A percentile compares a stretch with the other conserved stretches of the same genome.
These are phyloP conservation scores for Escovopsis sp. DNA, from an alignment of 2,329 filamentous ascomycete genomes.

Conservation along the genomic window DNA sequence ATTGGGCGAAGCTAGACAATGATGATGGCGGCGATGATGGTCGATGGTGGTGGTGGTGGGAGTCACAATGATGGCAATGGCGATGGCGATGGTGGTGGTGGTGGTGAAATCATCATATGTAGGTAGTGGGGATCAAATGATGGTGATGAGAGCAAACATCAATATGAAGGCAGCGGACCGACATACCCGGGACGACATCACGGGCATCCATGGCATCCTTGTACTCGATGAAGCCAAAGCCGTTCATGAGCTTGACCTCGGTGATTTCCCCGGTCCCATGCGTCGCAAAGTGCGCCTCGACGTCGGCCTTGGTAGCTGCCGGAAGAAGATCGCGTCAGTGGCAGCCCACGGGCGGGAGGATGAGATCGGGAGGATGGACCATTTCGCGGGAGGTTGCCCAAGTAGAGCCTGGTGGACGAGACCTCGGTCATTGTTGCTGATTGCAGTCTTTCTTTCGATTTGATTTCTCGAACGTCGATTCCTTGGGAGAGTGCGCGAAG, in stretches of 20 bases:
- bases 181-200: constrained; percentile 91
- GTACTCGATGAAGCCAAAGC: constrained; percentile 99
- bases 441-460: too few relatives aligned
- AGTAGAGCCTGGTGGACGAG: constrained; percentile 85
- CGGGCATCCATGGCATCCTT: constrained; percentile 96
- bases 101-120: too few relatives aligned
- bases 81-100: too few relatives aligned
- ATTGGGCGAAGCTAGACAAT: too few relatives aligned
- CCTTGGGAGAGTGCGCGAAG: too few relatives aligned
- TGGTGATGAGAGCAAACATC: too few relatives aligned
- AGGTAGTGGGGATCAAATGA: too few relatives aligned
- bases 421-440: constrained; percentile 63
- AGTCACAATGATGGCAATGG: too few relatives aligned
- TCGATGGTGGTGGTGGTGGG: too few relatives aligned
- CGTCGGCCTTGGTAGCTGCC: constrained; percentile 87
- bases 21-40: too few relatives aligned
- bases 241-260: constrained; percentile 99
- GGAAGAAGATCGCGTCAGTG: constrained; percentile 27
- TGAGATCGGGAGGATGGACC: constrained; percentile 38
- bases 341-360: constrained; percentile 14
- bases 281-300: constrained; percentile 87
- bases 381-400: constrained; percentile 93
- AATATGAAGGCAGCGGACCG: too few relatives aligned
- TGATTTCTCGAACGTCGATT: too few relatives aligned
- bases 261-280: constrained; percentile 96